Evolutionary conservation across 179 eudicot genomes (phyloP).

Genomic region (Silene noctiflora): DNA sequence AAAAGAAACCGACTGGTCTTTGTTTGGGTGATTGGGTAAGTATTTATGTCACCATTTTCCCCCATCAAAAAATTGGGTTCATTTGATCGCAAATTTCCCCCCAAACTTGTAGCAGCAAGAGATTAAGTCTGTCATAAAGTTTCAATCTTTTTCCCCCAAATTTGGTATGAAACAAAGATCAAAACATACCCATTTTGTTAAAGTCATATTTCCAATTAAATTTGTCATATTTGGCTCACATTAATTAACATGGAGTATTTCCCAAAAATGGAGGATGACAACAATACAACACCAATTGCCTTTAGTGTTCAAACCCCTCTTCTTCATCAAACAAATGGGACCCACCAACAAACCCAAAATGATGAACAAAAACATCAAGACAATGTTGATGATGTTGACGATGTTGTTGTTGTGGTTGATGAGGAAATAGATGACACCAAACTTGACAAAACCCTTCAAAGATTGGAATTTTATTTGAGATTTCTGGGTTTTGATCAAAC

Average conservation of each 20-base stretch:
- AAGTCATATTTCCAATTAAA: not conserved
- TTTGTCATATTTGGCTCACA: not conserved
- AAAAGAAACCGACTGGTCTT: not conserved
- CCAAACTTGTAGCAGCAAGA: constrained; percentile 15
- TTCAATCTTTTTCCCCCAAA: constrained; percentile 13
- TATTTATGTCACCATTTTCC: constrained; percentile 8
- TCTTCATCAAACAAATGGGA: constrained; percentile 26
- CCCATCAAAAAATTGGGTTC: constrained; percentile 21
- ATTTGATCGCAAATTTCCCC: constrained; percentile 14
- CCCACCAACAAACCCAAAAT: constrained; percentile 24
- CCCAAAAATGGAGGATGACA: constrained; percentile 22
- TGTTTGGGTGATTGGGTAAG: not conserved
- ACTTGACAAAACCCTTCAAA: constrained; percentile 53
- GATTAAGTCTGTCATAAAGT: constrained; percentile 10
- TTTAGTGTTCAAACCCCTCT: constrained; percentile 37
- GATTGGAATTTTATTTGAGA: constrained; percentile 42
- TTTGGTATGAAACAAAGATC: constrained; percentile 6
- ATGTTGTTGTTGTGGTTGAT: constrained; percentile 1
- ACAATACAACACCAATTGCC: not conserved
- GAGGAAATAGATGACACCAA: constrained; percentile 35
- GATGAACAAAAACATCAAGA: not conserved
- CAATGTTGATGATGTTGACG: not conserved
- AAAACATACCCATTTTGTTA: constrained; percentile 11
- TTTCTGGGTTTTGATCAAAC: constrained; percentile 62
- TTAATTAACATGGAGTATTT: not conserved